phyloP scores from a whole-genome alignment of 768 basidiomycete species.

The Porphyrellus cyaneotinctus region DNA sequence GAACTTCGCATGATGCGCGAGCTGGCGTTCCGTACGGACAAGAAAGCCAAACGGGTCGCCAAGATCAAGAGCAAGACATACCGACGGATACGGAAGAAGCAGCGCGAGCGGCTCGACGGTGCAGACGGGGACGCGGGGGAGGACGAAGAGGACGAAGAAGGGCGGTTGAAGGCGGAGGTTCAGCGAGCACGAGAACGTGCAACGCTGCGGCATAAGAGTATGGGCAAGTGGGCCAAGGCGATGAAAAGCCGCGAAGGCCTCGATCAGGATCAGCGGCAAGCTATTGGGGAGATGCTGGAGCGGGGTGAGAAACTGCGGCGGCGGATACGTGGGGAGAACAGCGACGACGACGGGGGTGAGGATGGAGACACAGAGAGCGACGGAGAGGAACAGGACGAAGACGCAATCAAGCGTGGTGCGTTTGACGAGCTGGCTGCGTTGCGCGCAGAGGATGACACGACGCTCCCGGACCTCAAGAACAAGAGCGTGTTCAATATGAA shows the following conservation, averaged over 20 bases:
- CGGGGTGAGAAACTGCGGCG: slow-evolving; percentile 73
- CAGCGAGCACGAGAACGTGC: slow-evolving; percentile 86
- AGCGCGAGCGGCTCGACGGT: slow-evolving; percentile 56
- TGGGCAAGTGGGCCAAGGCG: slow-evolving; percentile 82
- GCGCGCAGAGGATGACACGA: slow-evolving; percentile 36
- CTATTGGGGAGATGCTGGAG: slow-evolving; percentile 83
- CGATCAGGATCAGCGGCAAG: slow-evolving; percentile 55
- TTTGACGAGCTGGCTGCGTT: slow-evolving; percentile 72
- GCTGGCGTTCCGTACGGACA: slow-evolving; percentile 88
- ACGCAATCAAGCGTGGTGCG: slow-evolving; percentile 55
- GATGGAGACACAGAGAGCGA: slow-evolving; percentile 43
- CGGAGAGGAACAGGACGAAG: slow-evolving; percentile 38
- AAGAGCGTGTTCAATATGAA: slow-evolving; percentile 93
- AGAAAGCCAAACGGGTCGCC: slow-evolving; percentile 81
- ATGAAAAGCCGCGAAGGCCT: slow-evolving; percentile 69
- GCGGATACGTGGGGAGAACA: slow-evolving; percentile 68
- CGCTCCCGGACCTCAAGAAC: slow-evolving; percentile 31
- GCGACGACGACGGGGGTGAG: slow-evolving; percentile 50
- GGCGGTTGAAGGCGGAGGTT: slow-evolving; percentile 63
- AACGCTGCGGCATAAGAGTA: slow-evolving; percentile 82
- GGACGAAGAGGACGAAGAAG: slow-evolving; percentile 43
- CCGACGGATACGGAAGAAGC: slow-evolving; percentile 77
- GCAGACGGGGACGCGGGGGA: slow-evolving; percentile 36
- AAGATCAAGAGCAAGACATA: slow-evolving; percentile 98
- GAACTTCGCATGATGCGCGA: slow-evolving; percentile 89